Conservation (phyloP, 176 grass and related monocot species). For the Phoenix roebelenii region DNA sequence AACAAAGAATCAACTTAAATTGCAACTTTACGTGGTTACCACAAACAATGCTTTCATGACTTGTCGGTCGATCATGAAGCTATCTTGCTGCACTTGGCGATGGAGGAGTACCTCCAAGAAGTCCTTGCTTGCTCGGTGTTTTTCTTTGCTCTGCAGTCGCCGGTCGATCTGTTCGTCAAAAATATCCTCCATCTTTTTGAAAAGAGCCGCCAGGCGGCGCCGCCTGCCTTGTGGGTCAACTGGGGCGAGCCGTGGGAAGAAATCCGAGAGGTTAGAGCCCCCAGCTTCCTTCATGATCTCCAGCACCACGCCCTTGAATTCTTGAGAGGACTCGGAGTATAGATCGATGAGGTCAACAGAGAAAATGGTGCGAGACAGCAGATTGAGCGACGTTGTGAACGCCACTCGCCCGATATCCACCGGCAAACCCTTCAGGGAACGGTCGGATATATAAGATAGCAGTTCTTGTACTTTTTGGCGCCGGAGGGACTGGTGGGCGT, state of each 20-base stretch:
- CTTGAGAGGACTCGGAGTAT: slow-evolving; percentile 12
- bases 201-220: neutral
- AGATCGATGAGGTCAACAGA: slow-evolving; percentile 18
- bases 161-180: slow-evolving; percentile 11
- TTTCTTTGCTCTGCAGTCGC: neutral
- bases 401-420: neutral
- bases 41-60: slow-evolving; percentile 9
- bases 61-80: slow-evolving; percentile 1
- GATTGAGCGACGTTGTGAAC: slow-evolving; percentile 8
- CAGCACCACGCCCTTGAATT: slow-evolving; percentile 4
- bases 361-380: slow-evolving; percentile 8
- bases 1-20: neutral
- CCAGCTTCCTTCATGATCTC: neutral
- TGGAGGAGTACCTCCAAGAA: slow-evolving; percentile 17
- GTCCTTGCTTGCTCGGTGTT: neutral
- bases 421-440: neutral
- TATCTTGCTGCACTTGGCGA: neutral
- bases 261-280: slow-evolving; percentile 8
- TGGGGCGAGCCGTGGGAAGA: slow-evolving; percentile 2
- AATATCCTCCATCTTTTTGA: neutral
- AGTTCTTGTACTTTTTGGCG: slow-evolving; percentile 10
- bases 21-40: neutral
- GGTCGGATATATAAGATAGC: neutral
- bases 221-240: slow-evolving; percentile 9
- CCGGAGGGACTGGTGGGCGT: slow-evolving; percentile 3